A percentile compares a stretch with the other conserved stretches of the same genome.
These are phyloP conservation scores for Schoenoplectus tabernaemontani DNA, from an alignment of 202 grass and related monocot species.

Conservation along the genomic window DNA sequence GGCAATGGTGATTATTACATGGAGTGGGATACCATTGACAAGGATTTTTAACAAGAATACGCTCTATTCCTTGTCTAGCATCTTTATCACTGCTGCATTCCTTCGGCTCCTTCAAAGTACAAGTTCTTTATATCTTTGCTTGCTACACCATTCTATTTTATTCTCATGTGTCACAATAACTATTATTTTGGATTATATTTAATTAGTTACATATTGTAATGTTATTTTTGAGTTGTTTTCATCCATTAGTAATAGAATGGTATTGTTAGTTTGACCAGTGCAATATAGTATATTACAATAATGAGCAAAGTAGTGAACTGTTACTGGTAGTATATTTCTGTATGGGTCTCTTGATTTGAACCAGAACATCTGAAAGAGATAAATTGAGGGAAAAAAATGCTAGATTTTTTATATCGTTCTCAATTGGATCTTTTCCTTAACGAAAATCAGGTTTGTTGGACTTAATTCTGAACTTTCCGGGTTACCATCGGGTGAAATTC, in stretches of 20 bases:
- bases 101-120: slow-evolving; percentile 82
- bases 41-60: slow-evolving; percentile 62
- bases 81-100: slow-evolving; percentile 83
- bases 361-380: neutral
- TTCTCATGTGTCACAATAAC: neutral
- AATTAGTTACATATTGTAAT: neutral
- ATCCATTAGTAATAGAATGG: neutral
- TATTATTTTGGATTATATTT: neutral
- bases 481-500: slow-evolving; percentile 72
- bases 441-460: slow-evolving; percentile 73
- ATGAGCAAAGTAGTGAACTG: neutral
- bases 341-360: neutral
- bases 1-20: slow-evolving; percentile 38
- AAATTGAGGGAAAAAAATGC: too few species aligned
- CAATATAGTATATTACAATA: neutral
- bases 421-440: slow-evolving; percentile 25
- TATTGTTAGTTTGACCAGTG: neutral
- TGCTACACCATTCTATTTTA: neutral
- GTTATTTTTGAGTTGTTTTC: neutral
- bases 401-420: neutral
- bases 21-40: slow-evolving; percentile 46
- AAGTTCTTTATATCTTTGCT: slow-evolving; percentile 17
- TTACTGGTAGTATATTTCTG: neutral
- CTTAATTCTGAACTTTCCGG: slow-evolving; percentile 84
- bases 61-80: slow-evolving; percentile 76